phyloP scores from a whole-genome alignment of 352 stramenopile species.

The Elongisporangium senticosum region DNA sequence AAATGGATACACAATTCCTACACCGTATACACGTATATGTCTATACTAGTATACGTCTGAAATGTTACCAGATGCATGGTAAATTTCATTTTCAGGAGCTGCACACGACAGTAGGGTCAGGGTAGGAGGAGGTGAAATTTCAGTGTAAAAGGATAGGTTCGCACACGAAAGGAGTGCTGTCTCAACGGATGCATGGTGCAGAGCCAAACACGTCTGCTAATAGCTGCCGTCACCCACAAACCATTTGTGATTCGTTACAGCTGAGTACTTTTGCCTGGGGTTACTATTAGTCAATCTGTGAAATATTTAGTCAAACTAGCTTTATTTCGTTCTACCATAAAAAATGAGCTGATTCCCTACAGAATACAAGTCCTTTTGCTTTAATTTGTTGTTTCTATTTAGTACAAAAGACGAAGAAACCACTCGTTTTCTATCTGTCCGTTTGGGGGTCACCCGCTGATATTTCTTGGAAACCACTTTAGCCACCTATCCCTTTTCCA shows the following conservation, averaged over 20 bases:
- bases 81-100: neutral
- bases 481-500: neutral
- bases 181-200: neutral
- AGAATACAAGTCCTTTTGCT: neutral
- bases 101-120: neutral
- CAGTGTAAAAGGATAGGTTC: neutral
- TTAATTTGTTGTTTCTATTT: neutral
- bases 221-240: too few relatives aligned
- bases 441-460: neutral
- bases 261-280: too few relatives aligned
- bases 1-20: neutral
- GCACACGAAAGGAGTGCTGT: neutral
- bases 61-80: neutral
- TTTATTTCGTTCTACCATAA: too few relatives aligned
- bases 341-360: too few relatives aligned
- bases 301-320: too few relatives aligned
- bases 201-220: too few relatives aligned
- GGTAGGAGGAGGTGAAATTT: neutral
- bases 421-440: neutral
- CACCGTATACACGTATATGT: too few relatives aligned
- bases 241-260: too few relatives aligned
- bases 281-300: too few relatives aligned
- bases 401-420: neutral
- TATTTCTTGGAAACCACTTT: neutral
- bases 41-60: too few relatives aligned